Evolutionary conservation across 2,329 filamentous ascomycete genomes (phyloP), one percentile per base, ranked within the genome.

Genomic region (Bisporella sp.): DNA sequence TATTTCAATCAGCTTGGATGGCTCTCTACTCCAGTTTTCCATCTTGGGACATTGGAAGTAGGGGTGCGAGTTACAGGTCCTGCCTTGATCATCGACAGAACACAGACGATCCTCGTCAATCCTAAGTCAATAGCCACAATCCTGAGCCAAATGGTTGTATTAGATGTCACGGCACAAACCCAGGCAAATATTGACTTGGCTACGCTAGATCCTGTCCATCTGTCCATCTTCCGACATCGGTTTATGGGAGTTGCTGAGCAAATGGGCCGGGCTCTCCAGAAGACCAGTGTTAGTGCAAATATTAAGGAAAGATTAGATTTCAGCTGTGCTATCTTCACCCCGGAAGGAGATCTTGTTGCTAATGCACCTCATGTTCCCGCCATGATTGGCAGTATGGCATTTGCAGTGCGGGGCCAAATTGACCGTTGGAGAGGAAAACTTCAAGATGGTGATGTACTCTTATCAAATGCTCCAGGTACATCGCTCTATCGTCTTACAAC

Each of bases 51-150:
- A 39, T 39, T 39, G 13, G 9, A 39, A 39, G 3, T 3, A 39
- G 35, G 35, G 35, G 3, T 13, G 35, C 9, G 3, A 13, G 9
- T 39, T 39, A 39, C 9, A 13, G 35, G 90, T 0, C 90, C 90
- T 1, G 89, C 89, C 1, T 87, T 96, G 68, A 77, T 96, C 53
- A 88, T 89, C 1, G 90, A 91, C 60, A 84, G 84, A 6, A 90
- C 87, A 1, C 91, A 96, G 68, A 96, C 91, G 0, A 92, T 96
- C 53, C 86, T 96, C 0, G 82, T 96, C 1, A 86, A 87, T 0
- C 91, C 90, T 0, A 80, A 79, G 32, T 80, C 89, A 3, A 79
- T 80, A 29, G 91, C 90, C 0, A 43, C 13, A 21, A 51, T 57
- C 35, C 81, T 95, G 11, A 76, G 87, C 54, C 93, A 89, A 0